phyloP scores from a whole-genome alignment of 345 rosid species.

The Salix koriyanagi region DNA sequence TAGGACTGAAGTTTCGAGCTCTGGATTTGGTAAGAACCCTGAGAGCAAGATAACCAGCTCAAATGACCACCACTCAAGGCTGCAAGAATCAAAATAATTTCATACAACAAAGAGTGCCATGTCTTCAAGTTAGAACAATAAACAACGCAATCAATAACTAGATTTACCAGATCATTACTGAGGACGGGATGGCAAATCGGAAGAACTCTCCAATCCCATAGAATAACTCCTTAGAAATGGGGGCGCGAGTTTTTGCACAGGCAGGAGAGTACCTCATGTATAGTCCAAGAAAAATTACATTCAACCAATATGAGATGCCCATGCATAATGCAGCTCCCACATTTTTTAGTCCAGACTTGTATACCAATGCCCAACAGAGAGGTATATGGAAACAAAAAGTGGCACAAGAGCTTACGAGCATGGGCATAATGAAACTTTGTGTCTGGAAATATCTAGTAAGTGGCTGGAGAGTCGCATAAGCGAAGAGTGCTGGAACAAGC shows the following conservation, averaged over 20 bases:
- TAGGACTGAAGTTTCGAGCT: conserved; percentile 85
- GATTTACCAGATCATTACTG: conserved; percentile 63
- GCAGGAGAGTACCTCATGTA: conserved; percentile 45
- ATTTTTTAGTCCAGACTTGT: conserved; percentile 39
- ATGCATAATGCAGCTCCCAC: conserved; percentile 51
- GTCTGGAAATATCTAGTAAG: conserved; percentile 51
- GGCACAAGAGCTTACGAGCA: conserved; percentile 48
- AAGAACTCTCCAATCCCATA: conserved; percentile 51
- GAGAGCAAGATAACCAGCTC: conserved; percentile 75
- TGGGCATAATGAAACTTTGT: conserved; percentile 50
- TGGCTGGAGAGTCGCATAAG: conserved; percentile 54
- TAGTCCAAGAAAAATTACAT: conserved; percentile 41
- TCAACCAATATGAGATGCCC: conserved; percentile 50
- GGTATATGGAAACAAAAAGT: conserved; percentile 42
- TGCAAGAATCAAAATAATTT: conserved; percentile 21
- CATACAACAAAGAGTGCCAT: neutral
- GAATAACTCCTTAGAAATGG: conserved; percentile 42
- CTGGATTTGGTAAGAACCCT: conserved; percentile 74
- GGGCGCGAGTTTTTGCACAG: conserved; percentile 43
- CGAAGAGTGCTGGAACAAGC: conserved; percentile 60
- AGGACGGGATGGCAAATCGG: conserved; percentile 65
- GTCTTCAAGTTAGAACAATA: neutral
- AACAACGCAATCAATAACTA: neutral
- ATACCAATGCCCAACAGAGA: conserved; percentile 58
- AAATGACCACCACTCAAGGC: conserved; percentile 98